These are phyloP conservation scores for Diphasiastrum complanatum DNA, from an alignment of 83 land plant genomes.

Conservation along the genomic window DNA sequence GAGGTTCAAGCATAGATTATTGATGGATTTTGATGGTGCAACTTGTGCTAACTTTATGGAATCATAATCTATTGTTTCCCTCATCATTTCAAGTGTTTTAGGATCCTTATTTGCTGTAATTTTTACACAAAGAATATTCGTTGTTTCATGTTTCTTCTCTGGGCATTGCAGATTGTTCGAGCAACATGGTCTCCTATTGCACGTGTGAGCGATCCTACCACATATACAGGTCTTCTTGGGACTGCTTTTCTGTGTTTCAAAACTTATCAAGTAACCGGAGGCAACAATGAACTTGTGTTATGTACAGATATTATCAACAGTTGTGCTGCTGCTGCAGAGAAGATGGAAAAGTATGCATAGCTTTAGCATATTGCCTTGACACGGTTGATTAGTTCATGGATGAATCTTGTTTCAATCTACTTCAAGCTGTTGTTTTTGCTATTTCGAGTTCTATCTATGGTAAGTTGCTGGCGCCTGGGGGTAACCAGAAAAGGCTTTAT, in stretches of 20 bases:
- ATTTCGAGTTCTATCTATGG: too few relatives aligned
- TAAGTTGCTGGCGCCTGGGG: too few relatives aligned
- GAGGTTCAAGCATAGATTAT: too few relatives aligned
- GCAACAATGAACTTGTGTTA: conserved; percentile 39
- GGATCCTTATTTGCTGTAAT: too few relatives aligned
- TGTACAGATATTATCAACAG: conserved; percentile 57
- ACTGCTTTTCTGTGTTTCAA: conserved; percentile 64
- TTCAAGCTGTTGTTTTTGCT: too few relatives aligned
- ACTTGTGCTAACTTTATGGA: too few relatives aligned
- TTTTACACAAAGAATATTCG: too few relatives aligned
- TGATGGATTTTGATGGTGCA: too few relatives aligned
- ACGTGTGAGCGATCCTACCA: conserved; percentile 39
- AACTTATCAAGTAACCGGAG: conserved; percentile 43
- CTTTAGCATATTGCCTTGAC: not conserved
- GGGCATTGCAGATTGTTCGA: conserved; percentile 48
- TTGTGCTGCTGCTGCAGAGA: conserved; percentile 46
- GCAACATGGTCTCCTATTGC: conserved; percentile 53
- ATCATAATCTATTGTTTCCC: too few relatives aligned
- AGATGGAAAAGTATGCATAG: conserved; percentile 33
- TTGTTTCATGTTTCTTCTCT: not conserved
- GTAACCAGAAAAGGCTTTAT: too few relatives aligned
- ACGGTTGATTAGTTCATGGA: not conserved
- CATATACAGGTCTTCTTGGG: conserved; percentile 84
- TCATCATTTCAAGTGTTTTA: too few relatives aligned
- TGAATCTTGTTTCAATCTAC: too few relatives aligned